These are phyloP conservation scores for Apophysomyces ossiformis DNA, from an alignment of 371 early-diverging fungal species.

Conservation along the genomic window DNA sequence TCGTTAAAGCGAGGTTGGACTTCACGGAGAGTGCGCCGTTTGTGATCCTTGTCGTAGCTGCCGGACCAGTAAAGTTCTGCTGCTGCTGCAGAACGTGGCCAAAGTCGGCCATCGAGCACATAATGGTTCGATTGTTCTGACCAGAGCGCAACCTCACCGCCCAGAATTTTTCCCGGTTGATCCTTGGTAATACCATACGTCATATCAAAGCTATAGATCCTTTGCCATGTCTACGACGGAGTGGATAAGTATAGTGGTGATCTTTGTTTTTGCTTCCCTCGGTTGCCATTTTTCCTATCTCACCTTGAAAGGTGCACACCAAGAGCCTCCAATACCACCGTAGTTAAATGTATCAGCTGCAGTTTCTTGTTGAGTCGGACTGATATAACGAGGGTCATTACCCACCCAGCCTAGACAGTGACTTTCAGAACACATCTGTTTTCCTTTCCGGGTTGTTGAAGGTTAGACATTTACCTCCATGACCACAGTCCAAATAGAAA, in stretches of 20 bases:
- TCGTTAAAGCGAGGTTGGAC: conserved; percentile 46
- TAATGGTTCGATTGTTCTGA: conserved; percentile 72
- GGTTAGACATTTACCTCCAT: conserved; percentile 50
- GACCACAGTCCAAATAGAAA: conserved; percentile 77
- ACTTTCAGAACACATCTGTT: neutral
- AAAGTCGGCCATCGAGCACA: conserved; percentile 65
- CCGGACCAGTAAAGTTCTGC: conserved; percentile 83
- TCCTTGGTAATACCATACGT: conserved; percentile 58
- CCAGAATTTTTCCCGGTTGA: conserved; percentile 48
- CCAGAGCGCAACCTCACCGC: conserved; percentile 69
- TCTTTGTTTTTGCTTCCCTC: neutral
- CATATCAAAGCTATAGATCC: conserved; percentile 75
- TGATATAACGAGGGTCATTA: conserved; percentile 43
- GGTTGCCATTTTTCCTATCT: neutral
- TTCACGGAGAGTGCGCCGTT: conserved; percentile 34
- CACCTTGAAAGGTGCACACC: conserved; percentile 66
- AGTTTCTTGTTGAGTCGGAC: conserved; percentile 39
- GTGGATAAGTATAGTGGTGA: neutral
- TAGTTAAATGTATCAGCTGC: conserved; percentile 39
- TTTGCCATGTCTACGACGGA: conserved; percentile 72
- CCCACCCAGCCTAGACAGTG: conserved; percentile 46
- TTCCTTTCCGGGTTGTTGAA: neutral
- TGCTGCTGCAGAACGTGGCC: conserved; percentile 77
- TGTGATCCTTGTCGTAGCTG: conserved; percentile 57
- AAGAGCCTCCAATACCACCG: conserved; percentile 63